phyloP scores from a whole-genome alignment of 495 filamentous ascomycete genomes.

The Jackrogersella minutella region DNA sequence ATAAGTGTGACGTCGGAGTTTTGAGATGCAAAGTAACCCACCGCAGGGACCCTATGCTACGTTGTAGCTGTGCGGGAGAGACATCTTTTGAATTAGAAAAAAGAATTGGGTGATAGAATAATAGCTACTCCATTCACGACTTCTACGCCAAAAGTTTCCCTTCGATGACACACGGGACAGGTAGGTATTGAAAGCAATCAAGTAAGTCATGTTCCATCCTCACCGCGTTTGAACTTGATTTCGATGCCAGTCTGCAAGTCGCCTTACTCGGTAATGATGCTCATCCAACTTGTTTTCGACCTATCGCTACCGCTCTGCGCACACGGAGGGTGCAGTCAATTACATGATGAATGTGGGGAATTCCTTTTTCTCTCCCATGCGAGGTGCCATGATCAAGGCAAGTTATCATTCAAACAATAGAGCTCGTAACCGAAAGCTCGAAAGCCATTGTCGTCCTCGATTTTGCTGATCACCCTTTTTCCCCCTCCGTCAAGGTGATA shows the following conservation, averaged over 20 bases:
- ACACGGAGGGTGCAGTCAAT: constrained; percentile 21
- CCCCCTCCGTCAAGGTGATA: background rate
- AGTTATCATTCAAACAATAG: constrained; percentile 11
- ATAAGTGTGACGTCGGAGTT: constrained; percentile 36
- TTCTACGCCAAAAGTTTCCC: constrained; percentile 2
- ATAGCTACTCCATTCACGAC: background rate
- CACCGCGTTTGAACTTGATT: constrained; percentile 19
- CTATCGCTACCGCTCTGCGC: constrained; percentile 9
- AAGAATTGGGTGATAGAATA: no score
- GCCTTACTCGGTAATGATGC: constrained; percentile 29
- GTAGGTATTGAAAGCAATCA: background rate
- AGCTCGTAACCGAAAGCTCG: constrained; percentile 4
- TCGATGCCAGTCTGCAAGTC: constrained; percentile 25
- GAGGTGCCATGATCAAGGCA: constrained; percentile 4
- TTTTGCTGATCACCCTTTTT: constrained; percentile 20
- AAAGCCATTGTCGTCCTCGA: constrained; percentile 12
- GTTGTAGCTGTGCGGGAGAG: constrained; percentile 12
- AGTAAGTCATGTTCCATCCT: constrained; percentile 15
- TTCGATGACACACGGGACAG: constrained; percentile 12
- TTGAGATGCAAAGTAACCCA: constrained; percentile 33
- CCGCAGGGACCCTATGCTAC: constrained; percentile 26
- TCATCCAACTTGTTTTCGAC: constrained; percentile 10
- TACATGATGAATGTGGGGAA: constrained; percentile 11
- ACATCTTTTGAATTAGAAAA: background rate
- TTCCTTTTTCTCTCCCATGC: constrained; percentile 9